phyloP scores from a whole-genome alignment of 768 basidiomycete species.

The Boletus patriciae region DNA sequence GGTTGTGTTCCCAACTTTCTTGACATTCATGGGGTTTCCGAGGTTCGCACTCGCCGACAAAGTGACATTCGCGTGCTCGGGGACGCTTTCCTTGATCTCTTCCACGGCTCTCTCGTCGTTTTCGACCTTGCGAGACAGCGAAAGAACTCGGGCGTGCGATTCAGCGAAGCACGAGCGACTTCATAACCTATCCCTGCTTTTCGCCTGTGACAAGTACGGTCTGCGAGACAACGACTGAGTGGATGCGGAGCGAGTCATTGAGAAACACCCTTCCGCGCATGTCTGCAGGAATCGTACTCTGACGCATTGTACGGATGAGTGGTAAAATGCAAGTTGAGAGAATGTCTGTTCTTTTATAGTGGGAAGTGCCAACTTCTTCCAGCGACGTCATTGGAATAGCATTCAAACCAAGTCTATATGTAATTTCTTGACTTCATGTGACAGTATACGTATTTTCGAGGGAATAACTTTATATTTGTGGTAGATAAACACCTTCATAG shows the following conservation, averaged over 20 bases:
- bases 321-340: not conserved
- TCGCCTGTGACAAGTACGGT: constrained; percentile 1
- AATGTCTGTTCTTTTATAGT: not conserved
- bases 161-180: not conserved
- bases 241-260: not conserved
- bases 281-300: not conserved
- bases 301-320: not conserved
- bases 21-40: not conserved
- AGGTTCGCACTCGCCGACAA: constrained; percentile 1
- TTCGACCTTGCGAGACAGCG: not conserved
- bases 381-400: constrained; percentile 9
- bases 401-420: not conserved
- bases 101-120: not conserved
- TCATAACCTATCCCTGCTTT: constrained; percentile 1
- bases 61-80: not conserved
- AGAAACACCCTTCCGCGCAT: not conserved
- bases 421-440: too few species aligned
- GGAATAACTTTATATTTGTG: not conserved
- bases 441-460: not conserved
- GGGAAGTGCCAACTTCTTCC: constrained; percentile 2
- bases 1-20: not conserved
- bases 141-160: not conserved
- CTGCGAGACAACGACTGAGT: not conserved
- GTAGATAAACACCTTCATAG: not conserved
- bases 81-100: constrained; percentile 3